Base-by-base conservation (phyloP, 148 eudicot species). In the Silene uniflora region DNA sequence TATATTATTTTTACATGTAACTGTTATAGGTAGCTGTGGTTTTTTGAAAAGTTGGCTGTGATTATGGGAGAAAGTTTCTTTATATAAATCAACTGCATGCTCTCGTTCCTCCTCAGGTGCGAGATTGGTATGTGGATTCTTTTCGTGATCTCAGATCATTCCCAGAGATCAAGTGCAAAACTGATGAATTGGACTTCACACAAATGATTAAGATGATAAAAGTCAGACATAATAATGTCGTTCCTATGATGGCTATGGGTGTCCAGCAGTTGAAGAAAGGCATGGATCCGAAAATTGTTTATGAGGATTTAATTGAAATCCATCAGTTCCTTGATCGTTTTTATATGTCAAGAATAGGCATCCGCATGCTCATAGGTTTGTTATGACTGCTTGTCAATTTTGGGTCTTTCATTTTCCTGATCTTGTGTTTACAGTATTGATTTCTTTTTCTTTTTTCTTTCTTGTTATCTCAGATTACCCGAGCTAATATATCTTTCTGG, bases 341-440 rank as follows among this genome's bases (percentile, higher is more conserved):
- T 76, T 92, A 91, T 77, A 89, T 92, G 97, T 90, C 99, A 47
- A 88, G 99, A 81, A 95, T 95, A 58, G 99, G 99, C 60, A 92
- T 95, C 73, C 90, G 94, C 24, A 95, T 95, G 99, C 99, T 95
- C 76, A 92, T 95, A 77, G 98, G 99, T 93, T 76, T 82, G 91
- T 73, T 52, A 75, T 72, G 17, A 61, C 62, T 82, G 66, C 32
- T 72, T 55, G 62, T n/a, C 11, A 35, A 23, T 68, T 24, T n/a
- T 27, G 5, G 52, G 55, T 18, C 63, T 10, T 42, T n/a, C 27
- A 65, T 73, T 14, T 61, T 75, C 14, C 13, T 22, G 16, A 49
- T 58, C 16, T 55, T 35, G n/a, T 46, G 27, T 21, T 9, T 5
- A 23, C 3, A 27, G 66, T 67, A 39, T 65, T 44, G 2, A 22